Base-by-base conservation (phyloP, 306 rosid species). In the Delonix regia region DNA sequence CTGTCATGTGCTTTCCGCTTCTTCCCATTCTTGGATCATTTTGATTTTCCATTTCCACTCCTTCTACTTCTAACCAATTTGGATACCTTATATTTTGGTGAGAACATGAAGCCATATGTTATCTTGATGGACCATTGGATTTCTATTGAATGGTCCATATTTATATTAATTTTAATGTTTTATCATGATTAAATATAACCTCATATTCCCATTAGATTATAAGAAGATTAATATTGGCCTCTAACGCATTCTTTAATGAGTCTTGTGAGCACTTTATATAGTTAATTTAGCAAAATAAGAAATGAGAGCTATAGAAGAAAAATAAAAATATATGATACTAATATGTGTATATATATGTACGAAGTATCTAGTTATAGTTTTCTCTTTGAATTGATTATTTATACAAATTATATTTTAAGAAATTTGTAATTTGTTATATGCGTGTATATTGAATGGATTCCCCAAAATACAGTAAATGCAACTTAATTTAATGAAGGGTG, bases 1-100 rank as follows among this genome's bases (percentile, higher is more conserved):
- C 0, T 8, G 62, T 83, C 87, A 74, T 84, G 71, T 79, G 89
- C 76, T 85, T 87, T 85, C 89, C 89, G 89, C 87, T 83, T 78
- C 75, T 36, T n/a, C 52, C 64, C 62, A 25, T 56, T 83, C 67
- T 75, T 75, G 27, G 44, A 30, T 55, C 55, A 38, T 34, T 41
- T 73, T 22, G 65, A 38, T 34, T 34, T 33, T 52, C 34, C 14
- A 33, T 14, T 51, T 68, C 53, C 53, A 5, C 41, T 30, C 1
- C 63, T n/a, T 57, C 8, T n/a, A 7, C 6, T 33, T 30, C 33
- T 30, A 30, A 30, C 41, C 8, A 38, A 38, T 0, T 0, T 38
- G 2, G 2, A 38, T 7, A 38, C 6, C 6, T 38, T n/a, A n/a
- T n/a, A n/a, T n/a, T n/a, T n/a, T n/a, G n/a, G n/a, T n/a, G n/a